Evolutionary conservation across 768 basidiomycete genomes (phyloP), one percentile per base, ranked within the genome.

Genomic region (Clitopilus passeckerianus): DNA sequence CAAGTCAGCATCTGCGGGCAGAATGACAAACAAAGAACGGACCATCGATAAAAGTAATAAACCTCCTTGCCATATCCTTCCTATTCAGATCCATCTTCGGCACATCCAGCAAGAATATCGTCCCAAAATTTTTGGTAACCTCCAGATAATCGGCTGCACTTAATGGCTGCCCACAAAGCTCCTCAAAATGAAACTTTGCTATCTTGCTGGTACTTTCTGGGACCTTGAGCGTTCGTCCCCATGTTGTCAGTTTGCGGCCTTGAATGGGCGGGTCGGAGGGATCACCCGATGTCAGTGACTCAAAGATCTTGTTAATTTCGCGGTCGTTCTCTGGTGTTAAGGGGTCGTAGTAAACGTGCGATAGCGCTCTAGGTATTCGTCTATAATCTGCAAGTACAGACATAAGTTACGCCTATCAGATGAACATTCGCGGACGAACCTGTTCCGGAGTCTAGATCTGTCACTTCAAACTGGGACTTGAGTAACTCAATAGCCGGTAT

Each of bases 1-100:
- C 44, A 7, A 30, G 61, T 56, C 57, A 35, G 34, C 33, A 50
- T 30, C 43, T 23, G 27, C 33, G 56, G 43, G 30, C 24, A 54
- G 33, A 41, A 33, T 24, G 54, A 12, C 34, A 63, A 54, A 10
- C 27, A 33, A 41, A 58, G 53, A 56, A 80, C 83, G 61, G 57
- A 85, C 90, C 90, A 77, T 99, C 97, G 65, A 99, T 89, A 70
- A 98, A 98, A 0, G 95, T 95, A 68, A 99, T 99, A 70, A 99
- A 98, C 62, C 97, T 78, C 65, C 97, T 81, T 18, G 95, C 95
- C 91, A 89, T 81, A 69, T 99, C 97, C 74, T 97, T 95, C 69
- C 86, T 81, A 57, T 84, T 80, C 63, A 98, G 70, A 0, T 86
- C 90, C 87, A 99, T 87, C 77, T 91, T 91, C 52, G 90, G 92